Percentiles rank a stretch among this genome's conserved stretches.
These are phyloP conservation scores for Huntiella abstrusa DNA, from an alignment of 2,329 filamentous ascomycete species.

Conservation along the genomic window DNA sequence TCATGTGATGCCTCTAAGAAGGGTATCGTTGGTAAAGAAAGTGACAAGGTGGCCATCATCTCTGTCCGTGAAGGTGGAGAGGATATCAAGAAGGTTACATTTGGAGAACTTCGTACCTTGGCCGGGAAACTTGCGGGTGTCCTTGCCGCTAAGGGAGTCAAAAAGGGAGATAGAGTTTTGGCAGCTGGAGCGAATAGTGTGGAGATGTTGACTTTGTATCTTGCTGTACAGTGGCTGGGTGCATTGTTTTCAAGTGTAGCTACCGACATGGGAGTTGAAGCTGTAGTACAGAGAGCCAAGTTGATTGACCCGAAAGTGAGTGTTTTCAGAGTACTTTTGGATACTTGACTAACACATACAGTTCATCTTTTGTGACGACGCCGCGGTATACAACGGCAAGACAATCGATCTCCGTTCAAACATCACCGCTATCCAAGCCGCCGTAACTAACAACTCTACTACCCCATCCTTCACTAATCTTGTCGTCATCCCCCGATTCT, in stretches of 20 bases:
- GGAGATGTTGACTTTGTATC: constrained; percentile 52
- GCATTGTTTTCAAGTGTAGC: constrained; percentile 58
- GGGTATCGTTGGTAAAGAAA: constrained; percentile 45
- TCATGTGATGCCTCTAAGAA: constrained; percentile 19
- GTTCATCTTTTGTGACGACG: constrained; percentile 72
- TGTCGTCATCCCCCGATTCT: constrained; percentile 49
- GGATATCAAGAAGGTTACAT: constrained; percentile 40
- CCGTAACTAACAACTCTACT: constrained; percentile 34
- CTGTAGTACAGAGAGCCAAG: constrained; percentile 52
- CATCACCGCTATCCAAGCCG: constrained; percentile 45
- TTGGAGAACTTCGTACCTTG: constrained; percentile 42
- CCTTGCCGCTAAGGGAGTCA: constrained; percentile 44
- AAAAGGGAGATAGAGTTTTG: constrained; percentile 55
- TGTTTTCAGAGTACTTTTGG: neutral
- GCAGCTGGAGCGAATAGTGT: constrained; percentile 58
- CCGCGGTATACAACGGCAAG: constrained; percentile 62
- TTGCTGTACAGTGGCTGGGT: constrained; percentile 52
- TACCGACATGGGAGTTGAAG: constrained; percentile 69
- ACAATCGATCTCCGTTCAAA: constrained; percentile 52
- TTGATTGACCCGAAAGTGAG: constrained; percentile 49
- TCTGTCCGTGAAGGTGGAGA: constrained; percentile 51
- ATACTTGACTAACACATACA: constrained; percentile 13
- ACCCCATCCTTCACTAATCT: constrained; percentile 43
- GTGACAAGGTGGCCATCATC: constrained; percentile 49
- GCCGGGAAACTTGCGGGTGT: constrained; percentile 42